Conservation (phyloP, 2,329 filamentous ascomycete genomes). For the Colletotrichum truncatum region DNA sequence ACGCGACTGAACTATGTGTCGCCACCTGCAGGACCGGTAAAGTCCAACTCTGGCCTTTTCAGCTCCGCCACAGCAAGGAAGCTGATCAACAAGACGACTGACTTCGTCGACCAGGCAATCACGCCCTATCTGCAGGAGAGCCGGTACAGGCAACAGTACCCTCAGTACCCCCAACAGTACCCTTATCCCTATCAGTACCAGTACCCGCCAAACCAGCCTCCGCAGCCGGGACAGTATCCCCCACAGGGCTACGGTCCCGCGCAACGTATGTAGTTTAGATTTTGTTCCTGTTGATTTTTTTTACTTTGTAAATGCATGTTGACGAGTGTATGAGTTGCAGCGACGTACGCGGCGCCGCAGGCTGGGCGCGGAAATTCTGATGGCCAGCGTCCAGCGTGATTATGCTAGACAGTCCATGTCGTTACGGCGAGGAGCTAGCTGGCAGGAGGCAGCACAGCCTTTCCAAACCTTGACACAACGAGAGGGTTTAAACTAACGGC, state of each 20-base stretch:
- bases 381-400: background rate
- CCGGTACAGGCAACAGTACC: conserved; percentile 25
- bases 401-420: background rate
- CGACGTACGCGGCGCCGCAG: conserved; percentile 13
- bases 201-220: background rate
- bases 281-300: too few species aligned
- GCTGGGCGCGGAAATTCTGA: background rate
- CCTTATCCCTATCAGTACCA: conserved; percentile 3
- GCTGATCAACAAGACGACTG: conserved; percentile 46
- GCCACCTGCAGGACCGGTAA: background rate
- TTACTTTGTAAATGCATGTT: background rate
- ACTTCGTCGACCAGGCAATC: conserved; percentile 43
- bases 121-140: conserved; percentile 31
- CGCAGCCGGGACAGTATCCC: conserved; percentile 6
- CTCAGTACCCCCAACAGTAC: background rate
- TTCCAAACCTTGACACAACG: too few species aligned
- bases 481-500: too few species aligned
- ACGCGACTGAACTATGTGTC: background rate
- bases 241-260: conserved; percentile 9
- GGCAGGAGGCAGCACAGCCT: background rate
- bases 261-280: conserved; percentile 17
- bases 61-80: conserved; percentile 44
- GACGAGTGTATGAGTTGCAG: background rate
- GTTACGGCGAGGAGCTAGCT: background rate
- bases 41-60: conserved; percentile 37